Percentiles rank a stretch among this genome's conserved stretches.
These are phyloP conservation scores for Saccharum spontaneum DNA, from an alignment of 176 grass and related monocot genomes.

Conservation along the genomic window DNA sequence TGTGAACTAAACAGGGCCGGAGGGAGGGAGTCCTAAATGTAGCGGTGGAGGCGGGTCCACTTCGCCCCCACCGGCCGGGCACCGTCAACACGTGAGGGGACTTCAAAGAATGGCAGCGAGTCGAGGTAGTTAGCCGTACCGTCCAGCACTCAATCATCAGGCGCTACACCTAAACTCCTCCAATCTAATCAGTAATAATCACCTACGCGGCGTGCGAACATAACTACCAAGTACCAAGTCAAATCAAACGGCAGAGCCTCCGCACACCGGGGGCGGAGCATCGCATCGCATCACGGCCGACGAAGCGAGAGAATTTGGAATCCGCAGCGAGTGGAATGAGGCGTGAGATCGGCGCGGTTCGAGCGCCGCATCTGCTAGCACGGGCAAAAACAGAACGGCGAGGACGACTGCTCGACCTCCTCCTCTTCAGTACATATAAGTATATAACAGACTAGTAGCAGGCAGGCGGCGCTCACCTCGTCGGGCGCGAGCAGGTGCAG, in stretches of 20 bases:
- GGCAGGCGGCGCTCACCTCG: conserved; percentile 33
- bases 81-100: neutral
- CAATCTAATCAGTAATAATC: neutral
- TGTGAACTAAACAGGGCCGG: too few relatives aligned
- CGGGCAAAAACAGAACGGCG: neutral
- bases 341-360: neutral
- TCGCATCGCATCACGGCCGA: neutral
- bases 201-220: neutral
- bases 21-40: too few relatives aligned
- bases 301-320: neutral
- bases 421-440: neutral
- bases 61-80: neutral
- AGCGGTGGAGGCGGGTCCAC: neutral
- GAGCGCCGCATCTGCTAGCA: neutral
- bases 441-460: neutral
- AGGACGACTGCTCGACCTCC: neutral
- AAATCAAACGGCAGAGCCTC: neutral
- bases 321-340: neutral
- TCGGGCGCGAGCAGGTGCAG: conserved; percentile 34
- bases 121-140: conserved; percentile 19
- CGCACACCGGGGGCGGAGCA: neutral
- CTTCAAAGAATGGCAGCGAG: neutral
- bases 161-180: neutral
- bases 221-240: neutral
- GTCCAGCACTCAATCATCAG: neutral